phyloP scores from a whole-genome alignment of 1,284 basidiomycete genomes.

The Cutaneotrichosporon arboriforme region DNA sequence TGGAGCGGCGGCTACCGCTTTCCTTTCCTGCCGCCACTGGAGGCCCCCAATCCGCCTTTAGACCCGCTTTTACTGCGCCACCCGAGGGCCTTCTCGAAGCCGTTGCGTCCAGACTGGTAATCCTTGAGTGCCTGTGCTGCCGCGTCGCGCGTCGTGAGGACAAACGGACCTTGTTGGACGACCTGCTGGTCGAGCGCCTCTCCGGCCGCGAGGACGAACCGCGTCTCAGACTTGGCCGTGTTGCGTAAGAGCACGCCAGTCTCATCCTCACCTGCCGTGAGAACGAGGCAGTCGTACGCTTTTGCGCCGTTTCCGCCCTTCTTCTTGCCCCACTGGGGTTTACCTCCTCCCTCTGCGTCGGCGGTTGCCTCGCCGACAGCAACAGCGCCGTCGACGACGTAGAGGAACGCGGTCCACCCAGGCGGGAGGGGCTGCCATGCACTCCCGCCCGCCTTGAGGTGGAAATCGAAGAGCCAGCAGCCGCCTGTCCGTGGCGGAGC shows the following conservation, averaged over 20 bases:
- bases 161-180: constrained; percentile 57
- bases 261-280: constrained; percentile 37
- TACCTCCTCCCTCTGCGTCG: too few species aligned
- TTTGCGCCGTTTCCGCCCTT: constrained; percentile 24
- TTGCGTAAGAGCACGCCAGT: constrained; percentile 37
- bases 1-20: too few species aligned
- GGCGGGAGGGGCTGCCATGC: constrained; percentile 81
- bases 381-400: constrained; percentile 52
- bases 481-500: constrained; percentile 62
- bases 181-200: constrained; percentile 85
- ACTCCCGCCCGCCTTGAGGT: constrained; percentile 55
- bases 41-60: too few species aligned
- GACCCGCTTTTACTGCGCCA: constrained; percentile 68
- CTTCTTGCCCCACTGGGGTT: constrained; percentile 11
- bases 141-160: constrained; percentile 73
- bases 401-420: constrained; percentile 77
- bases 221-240: constrained; percentile 21
- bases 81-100: constrained; percentile 81
- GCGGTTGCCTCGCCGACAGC: background rate
- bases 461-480: constrained; percentile 85
- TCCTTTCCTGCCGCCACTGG: too few species aligned
- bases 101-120: constrained; percentile 71
- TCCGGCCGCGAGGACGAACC: constrained; percentile 73
- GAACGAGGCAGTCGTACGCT: constrained; percentile 61
- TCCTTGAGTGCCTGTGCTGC: constrained; percentile 77